Evolutionary conservation across 768 basidiomycete genomes (phyloP), one percentile per base, ranked within the genome.

Genomic region (Gloeopeniophorella convolvens): DNA sequence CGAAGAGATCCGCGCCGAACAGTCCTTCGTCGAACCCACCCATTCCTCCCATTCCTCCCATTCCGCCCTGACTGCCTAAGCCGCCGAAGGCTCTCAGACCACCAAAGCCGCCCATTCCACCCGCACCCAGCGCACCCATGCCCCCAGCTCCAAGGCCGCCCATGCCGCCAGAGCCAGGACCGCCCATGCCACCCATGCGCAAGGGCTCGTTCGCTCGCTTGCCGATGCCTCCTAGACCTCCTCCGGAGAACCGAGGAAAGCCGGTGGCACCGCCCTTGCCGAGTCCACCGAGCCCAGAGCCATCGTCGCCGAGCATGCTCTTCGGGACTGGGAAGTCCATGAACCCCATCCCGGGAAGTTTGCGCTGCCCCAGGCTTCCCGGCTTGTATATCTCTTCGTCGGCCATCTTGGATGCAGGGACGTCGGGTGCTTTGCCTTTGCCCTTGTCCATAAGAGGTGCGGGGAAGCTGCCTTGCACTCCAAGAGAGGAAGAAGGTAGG

Each of bases 351-450:
- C n/a, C n/a, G n/a, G n/a, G n/a, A n/a, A n/a, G n/a, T n/a, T n/a
- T n/a, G n/a, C n/a, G n/a, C n/a, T n/a, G n/a, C n/a, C n/a, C n/a
- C n/a, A n/a, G n/a, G n/a, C n/a, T 36, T 27, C 41, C 51, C 16
- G 51, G 51, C 30, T 46, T 53, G 21, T 48, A 7, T 20, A 53
- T 43, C 30, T 53, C 46, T 8, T 48, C 51, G 10, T 48, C 45
- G 4, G 35, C 4, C 9, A 4, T 39, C 21, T 34, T 5, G 13
- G 6, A 34, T 9, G 45, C 15, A 1, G 45, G 5, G 24, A n/a
- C 12, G 16, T 12, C 15, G 18, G 23, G 18, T 28, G 35, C 35
- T 15, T 20, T 46, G 5, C 32, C 33, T 45, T 45, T 45, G 1
- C 45, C 28, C 27, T 47, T 23, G 28, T 39, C 20, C 13, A 21